Conservation (phyloP, 768 basidiomycete species). For the Thelephora ganbajun region DNA sequence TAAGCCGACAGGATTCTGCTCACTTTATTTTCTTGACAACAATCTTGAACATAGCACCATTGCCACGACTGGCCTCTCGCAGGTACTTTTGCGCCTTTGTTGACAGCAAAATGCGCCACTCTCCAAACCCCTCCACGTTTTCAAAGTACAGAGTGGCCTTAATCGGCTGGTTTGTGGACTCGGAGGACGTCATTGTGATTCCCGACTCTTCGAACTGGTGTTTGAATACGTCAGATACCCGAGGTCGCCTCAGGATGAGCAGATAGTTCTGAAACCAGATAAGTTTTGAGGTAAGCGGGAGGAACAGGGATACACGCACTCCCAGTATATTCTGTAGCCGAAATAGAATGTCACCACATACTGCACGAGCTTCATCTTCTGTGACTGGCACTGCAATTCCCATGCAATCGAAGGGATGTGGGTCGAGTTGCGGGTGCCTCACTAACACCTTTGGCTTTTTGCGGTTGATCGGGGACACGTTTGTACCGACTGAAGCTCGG, state of each 20-base stretch:
- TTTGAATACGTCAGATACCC: slow-evolving; percentile 1
- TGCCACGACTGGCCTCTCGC: slow-evolving; percentile 28
- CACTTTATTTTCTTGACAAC: slow-evolving; percentile 57
- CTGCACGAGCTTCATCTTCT: slow-evolving; percentile 8
- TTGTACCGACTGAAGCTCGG: too few relatives aligned
- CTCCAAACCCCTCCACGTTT: slow-evolving; percentile 41
- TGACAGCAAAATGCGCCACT: slow-evolving; percentile 46
- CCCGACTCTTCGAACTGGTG: slow-evolving; percentile 8
- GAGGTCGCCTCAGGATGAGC: neutral
- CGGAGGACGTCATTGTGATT: slow-evolving; percentile 18
- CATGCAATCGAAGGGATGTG: slow-evolving; percentile 17
- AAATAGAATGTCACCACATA: slow-evolving; percentile 9
- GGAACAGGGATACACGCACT: slow-evolving; percentile 11
- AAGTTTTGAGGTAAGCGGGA: neutral
- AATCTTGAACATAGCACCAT: slow-evolving; percentile 32
- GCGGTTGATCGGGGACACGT: too few relatives aligned
- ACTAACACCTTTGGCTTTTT: too few relatives aligned
- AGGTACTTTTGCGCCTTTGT: slow-evolving; percentile 36
- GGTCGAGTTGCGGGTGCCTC: slow-evolving; percentile 10
- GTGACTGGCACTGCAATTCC: slow-evolving; percentile 15
- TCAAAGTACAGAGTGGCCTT: slow-evolving; percentile 46
- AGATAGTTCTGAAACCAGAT: slow-evolving; percentile 6
- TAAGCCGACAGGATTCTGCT: slow-evolving; percentile 6
- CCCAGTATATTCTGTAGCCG: slow-evolving; percentile 16
- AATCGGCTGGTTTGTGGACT: slow-evolving; percentile 38